These are phyloP conservation scores for Theileria luwenshuni DNA, from an alignment of 169 alveolate species.

Conservation along the genomic window DNA sequence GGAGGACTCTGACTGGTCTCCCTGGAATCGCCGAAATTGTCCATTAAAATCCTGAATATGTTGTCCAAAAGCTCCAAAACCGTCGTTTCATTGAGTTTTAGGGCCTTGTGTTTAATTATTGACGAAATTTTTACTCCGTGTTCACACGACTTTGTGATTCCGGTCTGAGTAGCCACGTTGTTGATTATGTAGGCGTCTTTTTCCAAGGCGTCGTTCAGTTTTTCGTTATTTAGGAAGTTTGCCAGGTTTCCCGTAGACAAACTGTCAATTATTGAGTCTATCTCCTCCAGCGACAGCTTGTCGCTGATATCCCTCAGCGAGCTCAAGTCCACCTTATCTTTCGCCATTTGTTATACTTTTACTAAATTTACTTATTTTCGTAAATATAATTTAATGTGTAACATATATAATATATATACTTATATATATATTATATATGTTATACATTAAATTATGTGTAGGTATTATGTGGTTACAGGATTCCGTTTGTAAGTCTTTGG, in stretches of 20 bases:
- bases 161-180: constrained; percentile 49
- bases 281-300: constrained; percentile 25
- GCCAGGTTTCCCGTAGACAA: constrained; percentile 44
- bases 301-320: constrained; percentile 25
- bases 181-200: constrained; percentile 56
- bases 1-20: not conserved
- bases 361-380: not conserved
- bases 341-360: not conserved
- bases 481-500: constrained; percentile 94
- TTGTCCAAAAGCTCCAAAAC: constrained; percentile 49
- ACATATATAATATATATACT: too few species aligned
- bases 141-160: constrained; percentile 54
- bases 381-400: too few species aligned
- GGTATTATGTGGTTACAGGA: too few species aligned
- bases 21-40: constrained; percentile 20
- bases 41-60: constrained; percentile 17
- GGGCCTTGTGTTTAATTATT: constrained; percentile 62
- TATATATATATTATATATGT: too few species aligned
- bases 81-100: constrained; percentile 54
- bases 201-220: constrained; percentile 54
- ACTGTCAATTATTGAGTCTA: constrained; percentile 37
- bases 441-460: too few species aligned
- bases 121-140: constrained; percentile 64
- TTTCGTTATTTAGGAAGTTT: constrained; percentile 39
- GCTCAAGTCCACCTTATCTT: not conserved